Evolutionary conservation across 1,284 basidiomycete species (phyloP), one percentile per base, ranked within the genome.

Genomic region (Austroboletus novae-zelandiae): DNA sequence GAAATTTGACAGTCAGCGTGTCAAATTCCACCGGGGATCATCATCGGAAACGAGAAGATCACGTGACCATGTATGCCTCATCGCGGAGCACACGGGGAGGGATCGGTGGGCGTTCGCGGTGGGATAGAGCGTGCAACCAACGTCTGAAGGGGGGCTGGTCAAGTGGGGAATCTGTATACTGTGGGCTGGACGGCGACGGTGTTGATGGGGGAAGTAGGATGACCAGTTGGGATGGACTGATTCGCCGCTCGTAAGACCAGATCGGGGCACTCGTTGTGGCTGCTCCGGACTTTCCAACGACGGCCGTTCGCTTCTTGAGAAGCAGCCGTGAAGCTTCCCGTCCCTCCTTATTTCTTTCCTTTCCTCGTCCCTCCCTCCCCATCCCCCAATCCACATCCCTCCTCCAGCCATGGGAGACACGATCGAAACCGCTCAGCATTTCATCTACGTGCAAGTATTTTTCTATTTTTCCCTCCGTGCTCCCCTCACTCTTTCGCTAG

Each of bases 361-460:
- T 40, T 52, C 52, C 30, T n/a, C 18, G 32, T 37, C 51, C 39
- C 49, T 41, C 25, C 36, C 39, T 20, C 46, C 47, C 34, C 48
- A 17, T 41, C 45, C 27, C 34, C 44, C 4, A 50, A 48, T 39
- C 41, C 43, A 7, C 54, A 46, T 34, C 41, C 43, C 40, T 15
- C 46, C 47, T 50, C 35, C 15, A 53, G 60, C 56, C 40, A 76
- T 76, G 75, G 59, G 64, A 45, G 73, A 77, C 60, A 62, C 69
- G 9, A 54, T 67, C 17, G 68, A 70, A 55, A 71, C 73, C 32
- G 74, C 76, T 20, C 69, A 72, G 50, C 70, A 77, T 59, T 79
- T 77, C 55, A 76, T 78, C 51, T 79, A 78, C 54, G 73, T 78
- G 78, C 76, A 64, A 53, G 77, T 71, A 8, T 57, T 44, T 41